Evolutionary conservation across 805 yeast species (phyloP), one percentile per base, ranked within the genome.

Genomic region (Martiniozyma abietophila): DNA sequence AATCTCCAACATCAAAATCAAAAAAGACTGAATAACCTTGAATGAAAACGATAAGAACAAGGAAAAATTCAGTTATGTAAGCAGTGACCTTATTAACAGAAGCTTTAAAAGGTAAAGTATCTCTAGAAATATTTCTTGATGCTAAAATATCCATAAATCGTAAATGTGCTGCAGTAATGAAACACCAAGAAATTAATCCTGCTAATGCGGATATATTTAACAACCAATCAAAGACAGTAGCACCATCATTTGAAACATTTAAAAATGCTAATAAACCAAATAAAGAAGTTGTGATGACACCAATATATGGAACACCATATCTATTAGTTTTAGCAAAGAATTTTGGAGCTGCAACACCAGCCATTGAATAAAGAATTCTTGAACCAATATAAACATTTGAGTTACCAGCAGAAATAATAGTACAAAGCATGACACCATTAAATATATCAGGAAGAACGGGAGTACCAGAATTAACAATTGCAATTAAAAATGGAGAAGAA

Each of bases 371-470:
- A 32, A 80, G 53, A 27, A 76, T 64, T 58, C 92, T 64, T 3
- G 86, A 78, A 27, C 84, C 79, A 44, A 76, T 73, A 56, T 80
- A 79, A 20, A 80, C 65, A 50, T 78, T 76, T 10, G 86, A 78
- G 60, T 80, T 80, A 52, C 78, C 89, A 18, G 89, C 86, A n/a
- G 88, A 79, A 31, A 78, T 66, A 38, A 80, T 71, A 12, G 88
- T 76, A 16, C 68, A 45, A 30, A 80, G 52, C 41, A 80, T 73
- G 34, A 80, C 78, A 12, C 80, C 88, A 51, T 80, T 80, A 57
- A 80, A 76, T 35, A 80, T 75, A 49, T 72, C 67, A 29, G 86
- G 83, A 40, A 80, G 59, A 3, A 76, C 67, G 39, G 62, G 61
- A 15, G 86, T 79, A 21, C 84, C 85, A 4, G 77, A 68, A 56